Conservation (phyloP, 2,329 filamentous ascomycete species). For the Blastomyces emzantsi region DNA sequence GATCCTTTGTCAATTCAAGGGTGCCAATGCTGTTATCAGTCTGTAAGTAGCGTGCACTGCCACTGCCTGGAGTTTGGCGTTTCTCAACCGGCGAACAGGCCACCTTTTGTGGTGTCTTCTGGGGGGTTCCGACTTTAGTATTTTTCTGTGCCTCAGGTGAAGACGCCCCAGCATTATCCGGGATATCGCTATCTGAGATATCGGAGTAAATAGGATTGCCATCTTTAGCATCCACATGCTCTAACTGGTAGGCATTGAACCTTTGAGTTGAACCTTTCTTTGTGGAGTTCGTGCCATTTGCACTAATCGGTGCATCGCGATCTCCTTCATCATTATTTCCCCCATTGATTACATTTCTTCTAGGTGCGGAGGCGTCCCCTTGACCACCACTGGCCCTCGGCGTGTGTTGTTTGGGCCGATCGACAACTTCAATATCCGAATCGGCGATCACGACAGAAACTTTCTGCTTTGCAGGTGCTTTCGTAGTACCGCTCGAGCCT, state of each 20-base stretch:
- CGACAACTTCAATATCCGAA: background rate
- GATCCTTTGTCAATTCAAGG: constrained; percentile 24
- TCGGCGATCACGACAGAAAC: background rate
- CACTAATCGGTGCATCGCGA: background rate
- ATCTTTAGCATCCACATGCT: background rate
- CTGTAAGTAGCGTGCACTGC: background rate
- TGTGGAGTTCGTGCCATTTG: background rate
- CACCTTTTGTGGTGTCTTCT: background rate
- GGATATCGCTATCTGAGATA: background rate
- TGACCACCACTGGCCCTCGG: background rate
- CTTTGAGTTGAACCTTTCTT: background rate
- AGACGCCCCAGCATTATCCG: background rate
- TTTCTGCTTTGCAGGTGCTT: background rate
- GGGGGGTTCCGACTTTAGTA: background rate
- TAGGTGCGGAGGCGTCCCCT: background rate
- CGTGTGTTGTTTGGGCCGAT: background rate
- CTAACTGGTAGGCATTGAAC: background rate
- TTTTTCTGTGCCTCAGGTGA: background rate
- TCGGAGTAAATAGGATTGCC: background rate
- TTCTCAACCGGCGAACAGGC: background rate
- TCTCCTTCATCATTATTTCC: background rate
- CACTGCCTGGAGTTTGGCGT: background rate
- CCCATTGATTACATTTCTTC: background rate
- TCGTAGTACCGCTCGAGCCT: background rate
- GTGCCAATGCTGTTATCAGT: constrained; percentile 13